A percentile compares a stretch with the other conserved stretches of the same genome.
phyloP scores from a whole-genome alignment of 495 filamentous ascomycete genomes.

The Podospora bellae-mahoneyi region DNA sequence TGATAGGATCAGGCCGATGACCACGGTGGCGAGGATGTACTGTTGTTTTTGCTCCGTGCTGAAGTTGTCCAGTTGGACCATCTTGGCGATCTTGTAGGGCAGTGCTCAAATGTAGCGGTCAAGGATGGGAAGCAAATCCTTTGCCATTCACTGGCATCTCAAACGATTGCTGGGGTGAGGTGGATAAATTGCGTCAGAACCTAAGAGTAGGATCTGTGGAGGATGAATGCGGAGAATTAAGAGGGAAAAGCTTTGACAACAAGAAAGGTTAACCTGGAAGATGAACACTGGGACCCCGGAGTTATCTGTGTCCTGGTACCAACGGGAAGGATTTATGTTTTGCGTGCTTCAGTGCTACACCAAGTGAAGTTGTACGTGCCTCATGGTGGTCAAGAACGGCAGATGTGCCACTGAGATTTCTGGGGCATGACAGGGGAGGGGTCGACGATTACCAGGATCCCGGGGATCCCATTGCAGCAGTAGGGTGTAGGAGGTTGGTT shows the following conservation, averaged over 20 bases:
- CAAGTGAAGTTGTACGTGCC: neutral
- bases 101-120: neutral
- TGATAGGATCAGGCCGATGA: slow-evolving; percentile 15
- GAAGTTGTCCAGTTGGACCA: slow-evolving; percentile 18
- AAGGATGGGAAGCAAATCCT: neutral
- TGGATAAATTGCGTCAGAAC: neutral
- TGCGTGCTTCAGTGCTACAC: neutral
- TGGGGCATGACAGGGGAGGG: neutral
- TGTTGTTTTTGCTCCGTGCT: slow-evolving; percentile 10
- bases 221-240: neutral
- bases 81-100: neutral
- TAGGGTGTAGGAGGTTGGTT: neutral
- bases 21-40: slow-evolving; percentile 14
- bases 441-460: neutral
- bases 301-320: neutral
- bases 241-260: neutral
- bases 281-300: neutral
- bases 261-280: neutral
- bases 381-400: neutral
- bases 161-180: neutral
- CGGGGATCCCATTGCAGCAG: neutral
- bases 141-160: neutral
- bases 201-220: neutral
- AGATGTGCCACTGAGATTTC: neutral
- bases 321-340: neutral